Evolutionary conservation across 441 rosid species (phyloP).

Genomic region (Breynia disticha): DNA sequence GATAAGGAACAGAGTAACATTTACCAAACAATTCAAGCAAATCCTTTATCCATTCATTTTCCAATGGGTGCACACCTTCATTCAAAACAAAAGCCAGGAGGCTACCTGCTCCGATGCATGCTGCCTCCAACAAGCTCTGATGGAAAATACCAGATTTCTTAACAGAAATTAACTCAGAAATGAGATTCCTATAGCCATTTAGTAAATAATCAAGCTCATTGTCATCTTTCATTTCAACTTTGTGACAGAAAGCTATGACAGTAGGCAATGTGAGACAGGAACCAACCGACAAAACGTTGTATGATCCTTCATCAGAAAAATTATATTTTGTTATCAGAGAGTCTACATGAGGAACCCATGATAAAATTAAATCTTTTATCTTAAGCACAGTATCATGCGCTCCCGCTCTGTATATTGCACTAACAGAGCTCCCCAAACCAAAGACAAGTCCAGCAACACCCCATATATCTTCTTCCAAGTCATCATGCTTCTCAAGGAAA

Average conservation of each 20-base stretch:
- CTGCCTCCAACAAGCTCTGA: conserved; percentile 69
- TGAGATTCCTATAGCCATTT: conserved; percentile 48
- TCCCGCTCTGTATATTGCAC: conserved; percentile 74
- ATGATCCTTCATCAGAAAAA: conserved; percentile 28
- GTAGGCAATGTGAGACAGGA: conserved; percentile 74
- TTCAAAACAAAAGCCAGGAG: conserved; percentile 56
- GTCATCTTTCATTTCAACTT: conserved; percentile 63
- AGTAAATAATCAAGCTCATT: conserved; percentile 50
- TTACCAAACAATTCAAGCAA: conserved; percentile 58
- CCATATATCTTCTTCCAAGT: conserved; percentile 80
- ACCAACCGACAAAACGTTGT: conserved; percentile 56
- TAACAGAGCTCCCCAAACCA: conserved; percentile 73
- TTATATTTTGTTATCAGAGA: conserved; percentile 27
- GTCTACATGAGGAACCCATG: conserved; percentile 64
- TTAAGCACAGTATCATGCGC: conserved; percentile 50
- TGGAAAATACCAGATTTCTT: conserved; percentile 52
- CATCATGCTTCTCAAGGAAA: conserved; percentile 37
- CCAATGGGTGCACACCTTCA: conserved; percentile 69
- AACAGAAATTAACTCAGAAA: conserved; percentile 56
- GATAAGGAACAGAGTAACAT: conserved; percentile 61
- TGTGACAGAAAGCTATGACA: conserved; percentile 68
- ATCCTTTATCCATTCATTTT: conserved; percentile 36
- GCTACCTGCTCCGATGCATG: conserved; percentile 76
- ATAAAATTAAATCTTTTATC: conserved; percentile 60
- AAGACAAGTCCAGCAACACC: conserved; percentile 84